Evolutionary conservation across 768 basidiomycete species (phyloP).

Genomic region (Macrolepiota fuliginosa): DNA sequence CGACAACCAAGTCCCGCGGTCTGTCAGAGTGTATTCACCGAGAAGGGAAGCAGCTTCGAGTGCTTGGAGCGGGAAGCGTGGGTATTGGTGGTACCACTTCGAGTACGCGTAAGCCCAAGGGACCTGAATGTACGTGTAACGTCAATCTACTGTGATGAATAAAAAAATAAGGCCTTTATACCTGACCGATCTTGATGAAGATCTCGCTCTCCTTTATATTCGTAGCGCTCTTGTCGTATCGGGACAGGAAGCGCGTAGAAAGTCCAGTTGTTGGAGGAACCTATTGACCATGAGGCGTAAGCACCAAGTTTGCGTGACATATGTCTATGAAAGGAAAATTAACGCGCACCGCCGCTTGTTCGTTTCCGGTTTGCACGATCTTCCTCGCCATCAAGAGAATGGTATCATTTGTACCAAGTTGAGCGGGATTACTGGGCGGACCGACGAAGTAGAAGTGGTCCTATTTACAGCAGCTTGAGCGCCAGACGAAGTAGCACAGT

Average conservation of each 20-base stretch:
- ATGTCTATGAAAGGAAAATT: neutral
- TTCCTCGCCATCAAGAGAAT: constrained; percentile 45
- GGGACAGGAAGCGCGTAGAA: constrained; percentile 49
- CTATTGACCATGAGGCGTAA: constrained; percentile 18
- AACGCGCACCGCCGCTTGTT: constrained; percentile 33
- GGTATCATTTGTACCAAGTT: constrained; percentile 28
- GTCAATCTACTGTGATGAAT: neutral
- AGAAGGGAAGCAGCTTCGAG: constrained; percentile 44
- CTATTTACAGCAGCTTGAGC: constrained; percentile 21
- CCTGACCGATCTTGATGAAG: constrained; percentile 50
- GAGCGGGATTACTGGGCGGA: constrained; percentile 44
- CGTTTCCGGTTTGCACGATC: constrained; percentile 43
- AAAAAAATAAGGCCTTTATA: constrained; percentile 14
- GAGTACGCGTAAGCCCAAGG: constrained; percentile 54
- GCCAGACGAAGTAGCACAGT: neutral
- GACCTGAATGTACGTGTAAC: constrained; percentile 29
- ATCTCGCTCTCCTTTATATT: constrained; percentile 55
- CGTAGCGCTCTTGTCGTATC: constrained; percentile 58
- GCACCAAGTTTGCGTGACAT: neutral
- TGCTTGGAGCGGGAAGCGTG: constrained; percentile 49
- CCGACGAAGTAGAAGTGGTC: constrained; percentile 54
- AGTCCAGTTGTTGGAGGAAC: constrained; percentile 26
- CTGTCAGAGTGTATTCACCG: constrained; percentile 52
- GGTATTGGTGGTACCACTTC: constrained; percentile 60
- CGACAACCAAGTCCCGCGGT: constrained; percentile 49